These are phyloP conservation scores for Eucalyptus curtisii DNA, from an alignment of 345 rosid species.

Conservation along the genomic window DNA sequence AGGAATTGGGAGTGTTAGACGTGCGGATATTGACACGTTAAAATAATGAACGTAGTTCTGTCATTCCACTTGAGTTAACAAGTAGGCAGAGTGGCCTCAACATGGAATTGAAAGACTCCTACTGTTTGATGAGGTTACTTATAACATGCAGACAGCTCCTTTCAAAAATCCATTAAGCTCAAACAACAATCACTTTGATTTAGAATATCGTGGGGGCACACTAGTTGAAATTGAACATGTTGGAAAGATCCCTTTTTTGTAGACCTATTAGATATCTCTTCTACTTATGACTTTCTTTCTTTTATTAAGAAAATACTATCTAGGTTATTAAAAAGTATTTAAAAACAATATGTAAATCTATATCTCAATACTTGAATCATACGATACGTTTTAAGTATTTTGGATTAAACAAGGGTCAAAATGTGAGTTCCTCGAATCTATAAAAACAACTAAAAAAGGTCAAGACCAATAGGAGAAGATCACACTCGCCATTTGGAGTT, in stretches of 20 bases:
- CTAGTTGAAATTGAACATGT: neutral
- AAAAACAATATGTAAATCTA: neutral
- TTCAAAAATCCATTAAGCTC: neutral
- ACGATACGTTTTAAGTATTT: neutral
- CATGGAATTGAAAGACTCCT: too few species aligned
- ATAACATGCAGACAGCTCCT: neutral
- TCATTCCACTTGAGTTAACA: too few species aligned
- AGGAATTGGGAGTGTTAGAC: too few species aligned
- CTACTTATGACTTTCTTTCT: neutral
- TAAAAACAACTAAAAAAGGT: neutral
- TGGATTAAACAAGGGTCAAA: neutral
- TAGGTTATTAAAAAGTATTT: neutral
- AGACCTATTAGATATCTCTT: neutral
- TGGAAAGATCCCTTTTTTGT: neutral
- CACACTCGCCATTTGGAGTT: neutral
- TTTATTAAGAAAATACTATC: neutral
- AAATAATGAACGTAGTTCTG: too few species aligned
- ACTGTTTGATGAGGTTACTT: too few species aligned
- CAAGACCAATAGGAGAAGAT: neutral
- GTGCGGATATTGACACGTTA: fast-evolving
- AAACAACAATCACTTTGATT: neutral
- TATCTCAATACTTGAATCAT: neutral
- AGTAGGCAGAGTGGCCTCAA: too few species aligned
- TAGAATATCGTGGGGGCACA: neutral
- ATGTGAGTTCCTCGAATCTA: neutral